Conservation (phyloP, 805 yeast species). For the Candida sakaeoensis region DNA sequence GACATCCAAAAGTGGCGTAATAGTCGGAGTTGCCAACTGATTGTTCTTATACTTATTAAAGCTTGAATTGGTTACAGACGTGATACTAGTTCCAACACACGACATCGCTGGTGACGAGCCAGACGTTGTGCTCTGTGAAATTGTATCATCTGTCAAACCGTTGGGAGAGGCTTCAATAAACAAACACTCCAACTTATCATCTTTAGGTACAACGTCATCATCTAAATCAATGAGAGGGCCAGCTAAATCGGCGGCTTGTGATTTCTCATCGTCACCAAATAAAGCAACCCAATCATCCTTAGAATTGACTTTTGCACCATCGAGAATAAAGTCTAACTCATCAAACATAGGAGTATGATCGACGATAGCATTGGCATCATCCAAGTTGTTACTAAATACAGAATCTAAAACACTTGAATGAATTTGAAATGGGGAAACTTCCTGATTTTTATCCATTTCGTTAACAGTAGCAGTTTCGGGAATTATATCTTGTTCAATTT, state of each 20-base stretch:
- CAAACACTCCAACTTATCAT: slow-evolving; percentile 5
- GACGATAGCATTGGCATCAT: slow-evolving; percentile 23
- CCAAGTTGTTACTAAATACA: slow-evolving; percentile 41
- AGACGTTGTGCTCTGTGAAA: slow-evolving; percentile 7
- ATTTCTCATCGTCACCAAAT: slow-evolving; percentile 27
- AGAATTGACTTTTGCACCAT: slow-evolving; percentile 34
- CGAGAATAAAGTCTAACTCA: slow-evolving; percentile 43
- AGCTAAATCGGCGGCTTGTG: not conserved
- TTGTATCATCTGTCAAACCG: slow-evolving; percentile 13
- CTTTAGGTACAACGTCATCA: slow-evolving; percentile 8
- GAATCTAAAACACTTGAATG: slow-evolving; percentile 51
- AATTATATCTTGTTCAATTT: not conserved
- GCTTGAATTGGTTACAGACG: not conserved
- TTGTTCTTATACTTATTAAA: slow-evolving; percentile 14
- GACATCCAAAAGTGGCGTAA: slow-evolving; percentile 31
- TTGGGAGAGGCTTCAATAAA: slow-evolving; percentile 11
- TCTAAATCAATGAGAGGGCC: slow-evolving; percentile 6
- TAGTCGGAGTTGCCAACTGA: slow-evolving; percentile 28
- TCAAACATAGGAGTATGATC: slow-evolving; percentile 61
- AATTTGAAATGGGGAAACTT: slow-evolving; percentile 48
- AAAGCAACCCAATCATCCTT: slow-evolving; percentile 61
- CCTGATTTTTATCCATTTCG: slow-evolving; percentile 1
- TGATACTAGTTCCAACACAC: not conserved
- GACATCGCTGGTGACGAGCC: slow-evolving; percentile 4
- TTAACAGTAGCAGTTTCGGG: not conserved